Evolutionary conservation across 73 alveolate species (phyloP).

Genomic region (Blepharisma japonicum): DNA sequence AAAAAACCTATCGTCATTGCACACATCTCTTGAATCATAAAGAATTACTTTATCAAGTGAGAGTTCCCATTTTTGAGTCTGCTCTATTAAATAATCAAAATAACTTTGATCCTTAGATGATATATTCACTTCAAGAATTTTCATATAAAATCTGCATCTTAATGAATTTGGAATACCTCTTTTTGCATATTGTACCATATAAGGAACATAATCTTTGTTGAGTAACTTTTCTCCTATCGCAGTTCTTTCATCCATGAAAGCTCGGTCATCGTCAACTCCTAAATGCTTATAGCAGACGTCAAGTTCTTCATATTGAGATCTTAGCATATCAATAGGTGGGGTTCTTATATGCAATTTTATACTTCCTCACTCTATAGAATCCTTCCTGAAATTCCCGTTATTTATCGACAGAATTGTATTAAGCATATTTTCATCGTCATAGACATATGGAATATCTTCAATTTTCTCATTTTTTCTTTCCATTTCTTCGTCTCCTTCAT

Average conservation of each 20-base stretch:
- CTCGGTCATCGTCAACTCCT: slow-evolving; percentile 76
- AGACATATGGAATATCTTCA: slow-evolving; percentile 41
- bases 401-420: slow-evolving; percentile 56
- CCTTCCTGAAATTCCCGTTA: slow-evolving; percentile 52
- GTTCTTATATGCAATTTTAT: slow-evolving; percentile 57
- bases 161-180: slow-evolving; percentile 70
- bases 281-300: slow-evolving; percentile 58
- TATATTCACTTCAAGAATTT: slow-evolving; percentile 52
- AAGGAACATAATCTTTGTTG: slow-evolving; percentile 53
- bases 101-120: slow-evolving; percentile 50
- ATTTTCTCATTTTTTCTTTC: slow-evolving; percentile 21
- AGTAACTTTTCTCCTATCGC: slow-evolving; percentile 59
- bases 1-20: slow-evolving; percentile 61
- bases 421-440: slow-evolving; percentile 27
- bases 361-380: slow-evolving; percentile 60
- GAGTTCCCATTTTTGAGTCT: slow-evolving; percentile 63
- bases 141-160: slow-evolving; percentile 47
- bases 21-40: slow-evolving; percentile 50
- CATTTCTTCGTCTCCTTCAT: background rate
- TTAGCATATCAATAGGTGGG: slow-evolving; percentile 50
- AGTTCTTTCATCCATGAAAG: slow-evolving; percentile 61
- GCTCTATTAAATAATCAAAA: slow-evolving; percentile 45
- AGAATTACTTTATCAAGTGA: slow-evolving; percentile 47
- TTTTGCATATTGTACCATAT: slow-evolving; percentile 56
- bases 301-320: slow-evolving; percentile 55